These are phyloP conservation scores for Byssothecium circinans DNA, from an alignment of 2,329 filamentous ascomycete genomes.

Conservation along the genomic window DNA sequence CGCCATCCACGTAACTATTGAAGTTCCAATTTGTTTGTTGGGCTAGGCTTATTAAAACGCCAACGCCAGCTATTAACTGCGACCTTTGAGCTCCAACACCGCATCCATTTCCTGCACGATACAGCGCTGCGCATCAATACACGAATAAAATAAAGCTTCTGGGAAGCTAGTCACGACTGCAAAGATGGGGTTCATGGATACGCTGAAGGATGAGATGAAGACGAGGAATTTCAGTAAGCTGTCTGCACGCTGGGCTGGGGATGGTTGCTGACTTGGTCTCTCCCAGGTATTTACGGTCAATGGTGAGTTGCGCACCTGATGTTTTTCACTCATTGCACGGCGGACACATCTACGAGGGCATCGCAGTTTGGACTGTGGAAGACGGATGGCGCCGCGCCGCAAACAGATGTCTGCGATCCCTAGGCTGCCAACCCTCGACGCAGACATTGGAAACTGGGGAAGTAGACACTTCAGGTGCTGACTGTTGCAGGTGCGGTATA, in stretches of 20 bases:
- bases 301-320: constrained; percentile 54
- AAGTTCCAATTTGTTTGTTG: constrained; percentile 21
- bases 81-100: neutral
- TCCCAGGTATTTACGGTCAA: constrained; percentile 67
- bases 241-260: constrained; percentile 10
- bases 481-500: constrained; percentile 54
- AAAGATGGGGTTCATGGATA: constrained; percentile 61
- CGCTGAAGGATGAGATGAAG: constrained; percentile 63
- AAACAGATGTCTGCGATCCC: no score
- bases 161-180: constrained; percentile 6
- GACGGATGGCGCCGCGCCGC: neutral
- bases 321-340: neutral
- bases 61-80: constrained; percentile 17
- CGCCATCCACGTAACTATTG: constrained; percentile 1
- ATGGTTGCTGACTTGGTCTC: constrained; percentile 34
- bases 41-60: constrained; percentile 29
- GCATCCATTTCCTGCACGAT: neutral
- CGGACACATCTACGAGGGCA: no score
- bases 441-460: no score
- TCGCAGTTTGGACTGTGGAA: no score
- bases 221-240: constrained; percentile 67
- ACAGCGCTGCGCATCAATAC: constrained; percentile 1
- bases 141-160: neutral
- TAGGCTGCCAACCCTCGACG: no score
- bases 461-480: constrained; percentile 8